A percentile compares a stretch with the other conserved stretches of the same genome.
Conservation (phyloP, 2,329 filamentous ascomycete genomes). For the Fusarium equiseti region DNA sequence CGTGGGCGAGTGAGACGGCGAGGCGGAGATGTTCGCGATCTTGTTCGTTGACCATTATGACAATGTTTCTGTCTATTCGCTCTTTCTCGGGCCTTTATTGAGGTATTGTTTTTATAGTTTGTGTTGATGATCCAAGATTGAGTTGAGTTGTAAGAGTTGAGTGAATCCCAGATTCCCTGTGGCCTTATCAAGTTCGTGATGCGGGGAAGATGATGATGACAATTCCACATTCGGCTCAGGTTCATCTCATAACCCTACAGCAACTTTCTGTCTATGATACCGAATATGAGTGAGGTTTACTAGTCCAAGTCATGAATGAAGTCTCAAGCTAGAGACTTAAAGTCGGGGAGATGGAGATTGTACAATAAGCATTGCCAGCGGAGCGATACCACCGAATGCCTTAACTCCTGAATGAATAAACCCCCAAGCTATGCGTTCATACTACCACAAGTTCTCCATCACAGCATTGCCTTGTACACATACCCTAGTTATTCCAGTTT, state of each 20-base stretch:
- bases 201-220: constrained; percentile 29
- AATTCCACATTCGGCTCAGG: background rate
- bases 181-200: constrained; percentile 21
- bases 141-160: constrained; percentile 2
- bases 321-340: background rate
- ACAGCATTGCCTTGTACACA: background rate
- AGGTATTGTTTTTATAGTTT: background rate
- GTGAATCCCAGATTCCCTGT: background rate
- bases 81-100: background rate
- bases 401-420: background rate
- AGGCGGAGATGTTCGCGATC: constrained; percentile 33
- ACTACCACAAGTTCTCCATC: background rate
- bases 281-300: background rate
- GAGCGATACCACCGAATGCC: background rate
- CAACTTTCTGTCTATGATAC: background rate
- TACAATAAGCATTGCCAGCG: background rate
- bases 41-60: constrained; percentile 26
- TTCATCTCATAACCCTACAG: background rate
- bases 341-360: background rate
- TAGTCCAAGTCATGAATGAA: background rate
- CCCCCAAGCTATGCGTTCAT: background rate
- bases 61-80: background rate
- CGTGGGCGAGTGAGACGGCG: constrained; percentile 50
- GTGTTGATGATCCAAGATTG: background rate
- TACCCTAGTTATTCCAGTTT: background rate